Evolutionary conservation across 2,329 filamentous ascomycete genomes (phyloP).

Genomic region (Aureobasidium sp.): DNA sequence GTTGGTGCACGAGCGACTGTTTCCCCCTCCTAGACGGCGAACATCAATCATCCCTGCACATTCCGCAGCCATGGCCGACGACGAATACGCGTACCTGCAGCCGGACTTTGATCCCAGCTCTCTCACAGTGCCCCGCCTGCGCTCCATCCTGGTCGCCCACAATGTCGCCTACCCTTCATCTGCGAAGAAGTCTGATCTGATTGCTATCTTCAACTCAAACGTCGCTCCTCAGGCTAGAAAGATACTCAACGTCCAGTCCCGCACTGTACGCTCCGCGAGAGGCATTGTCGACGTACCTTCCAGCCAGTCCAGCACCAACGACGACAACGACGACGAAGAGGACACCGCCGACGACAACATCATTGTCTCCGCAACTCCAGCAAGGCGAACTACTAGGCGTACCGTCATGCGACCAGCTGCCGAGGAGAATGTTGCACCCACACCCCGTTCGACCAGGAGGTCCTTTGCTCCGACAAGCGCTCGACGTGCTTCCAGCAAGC

Average conservation of each 20-base stretch:
- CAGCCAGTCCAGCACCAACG: slow-evolving; percentile 58
- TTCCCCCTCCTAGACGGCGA: background rate
- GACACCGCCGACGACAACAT: slow-evolving; percentile 46
- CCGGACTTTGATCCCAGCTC: slow-evolving; percentile 76
- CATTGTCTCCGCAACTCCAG: slow-evolving; percentile 37
- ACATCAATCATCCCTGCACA: background rate
- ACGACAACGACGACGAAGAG: slow-evolving; percentile 48
- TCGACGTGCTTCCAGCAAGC: slow-evolving; percentile 37
- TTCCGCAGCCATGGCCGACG: slow-evolving; percentile 16
- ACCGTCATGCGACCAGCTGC: slow-evolving; percentile 29
- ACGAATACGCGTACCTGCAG: slow-evolving; percentile 74
- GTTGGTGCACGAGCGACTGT: background rate
- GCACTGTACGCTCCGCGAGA: slow-evolving; percentile 76
- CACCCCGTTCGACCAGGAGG: slow-evolving; percentile 23
- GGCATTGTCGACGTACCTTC: slow-evolving; percentile 67
- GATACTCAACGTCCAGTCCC: slow-evolving; percentile 66
- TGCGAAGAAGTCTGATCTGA: slow-evolving; percentile 83
- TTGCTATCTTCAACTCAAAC: slow-evolving; percentile 74
- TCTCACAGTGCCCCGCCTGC: slow-evolving; percentile 80
- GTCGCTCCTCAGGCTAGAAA: slow-evolving; percentile 72
- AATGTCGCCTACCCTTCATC: slow-evolving; percentile 78
- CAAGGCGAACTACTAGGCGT: slow-evolving; percentile 23
- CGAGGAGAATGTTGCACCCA: slow-evolving; percentile 41
- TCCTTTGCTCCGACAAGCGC: slow-evolving; percentile 24
- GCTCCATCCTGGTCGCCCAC: slow-evolving; percentile 85